A percentile compares a stretch with the other conserved stretches of the same genome.
Conservation (phyloP, 495 filamentous ascomycete genomes). For the Penicillium pancosmium region DNA sequence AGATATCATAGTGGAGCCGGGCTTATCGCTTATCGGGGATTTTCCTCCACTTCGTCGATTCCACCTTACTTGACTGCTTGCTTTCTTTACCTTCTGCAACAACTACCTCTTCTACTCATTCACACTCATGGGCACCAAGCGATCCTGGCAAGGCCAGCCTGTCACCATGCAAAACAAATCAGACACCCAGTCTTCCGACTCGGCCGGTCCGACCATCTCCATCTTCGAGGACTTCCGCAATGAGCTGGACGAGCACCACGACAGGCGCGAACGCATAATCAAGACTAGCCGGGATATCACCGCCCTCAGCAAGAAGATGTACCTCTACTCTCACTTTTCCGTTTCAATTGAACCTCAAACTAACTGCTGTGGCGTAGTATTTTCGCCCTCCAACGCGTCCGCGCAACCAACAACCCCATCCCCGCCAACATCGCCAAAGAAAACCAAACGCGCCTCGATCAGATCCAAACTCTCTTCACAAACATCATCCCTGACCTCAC, state of each 20-base stretch:
- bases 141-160: slow-evolving; percentile 61
- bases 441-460: slow-evolving; percentile 60
- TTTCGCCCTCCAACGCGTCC: slow-evolving; percentile 85
- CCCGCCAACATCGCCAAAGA: slow-evolving; percentile 67
- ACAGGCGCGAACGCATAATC: slow-evolving; percentile 84
- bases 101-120: slow-evolving; percentile 5
- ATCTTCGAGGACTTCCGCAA: slow-evolving; percentile 86
- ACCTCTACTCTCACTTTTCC: slow-evolving; percentile 4
- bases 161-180: slow-evolving; percentile 27
- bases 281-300: slow-evolving; percentile 92
- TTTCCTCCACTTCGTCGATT: background rate
- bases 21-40: slow-evolving; percentile 1
- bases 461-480: slow-evolving; percentile 69
- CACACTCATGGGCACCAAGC: slow-evolving; percentile 51
- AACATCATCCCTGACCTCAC: slow-evolving; percentile 72
- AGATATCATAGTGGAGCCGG: background rate
- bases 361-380: slow-evolving; percentile 60
- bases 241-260: slow-evolving; percentile 93
- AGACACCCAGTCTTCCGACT: slow-evolving; percentile 30
- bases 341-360: background rate
- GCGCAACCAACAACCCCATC: slow-evolving; percentile 62
- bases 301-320: slow-evolving; percentile 96
- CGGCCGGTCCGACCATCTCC: slow-evolving; percentile 53
- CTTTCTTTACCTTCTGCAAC: no score
- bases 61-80: no score